Base-by-base conservation (phyloP, 768 basidiomycete species). In the Zangia roseola region DNA sequence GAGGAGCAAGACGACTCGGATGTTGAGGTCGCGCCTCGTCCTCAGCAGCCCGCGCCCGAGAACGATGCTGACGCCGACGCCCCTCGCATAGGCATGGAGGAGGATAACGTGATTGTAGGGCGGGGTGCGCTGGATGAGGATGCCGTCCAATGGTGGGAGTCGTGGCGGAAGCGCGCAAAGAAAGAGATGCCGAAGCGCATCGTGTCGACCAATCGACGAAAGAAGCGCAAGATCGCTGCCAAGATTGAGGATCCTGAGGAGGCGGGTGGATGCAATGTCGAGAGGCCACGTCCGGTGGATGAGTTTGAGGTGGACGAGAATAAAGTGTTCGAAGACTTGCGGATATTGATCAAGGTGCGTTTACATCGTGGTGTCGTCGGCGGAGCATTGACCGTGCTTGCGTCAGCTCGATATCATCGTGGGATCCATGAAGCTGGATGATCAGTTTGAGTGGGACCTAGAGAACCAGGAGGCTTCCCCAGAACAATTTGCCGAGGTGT, bases 401-500 rank as follows among this genome's bases (percentile, higher is more conserved):
- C 26, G 10, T 33, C 49, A 97, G 94, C 80, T 99, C 53, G 95
- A 98, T 69, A 92, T 98, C 69, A 91, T 93, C 46, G 86, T 94
- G 47, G 95, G 92, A 20, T 83, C 86, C 7, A 82, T 94, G 73
- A 94, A 94, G 67, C 79, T 99, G 20, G 89, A 92, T 47, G 97
- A 99, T 69, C 89, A 94, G 61, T 95, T 98, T 61, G 97, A 98
- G 65, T 99, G 97, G 97, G 95, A 99, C 66, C 69, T 97, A 31
- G 86, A 86, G 57, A 92, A 88, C 47, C 70, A 74, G 19, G 75
- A 78, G 39, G 86, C 90, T 4, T 87, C 86, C 0, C 94, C 95
- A 0, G 97, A 99, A 69, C 84, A 87, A 21, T 98, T 98, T 67
- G 92, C 97, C 7, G 86, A 88, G 53, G 77, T 86, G 1, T 95